Evolutionary conservation across 2,329 filamentous ascomycete genomes (phyloP).

Genomic region (Alternaria triticimaculans): DNA sequence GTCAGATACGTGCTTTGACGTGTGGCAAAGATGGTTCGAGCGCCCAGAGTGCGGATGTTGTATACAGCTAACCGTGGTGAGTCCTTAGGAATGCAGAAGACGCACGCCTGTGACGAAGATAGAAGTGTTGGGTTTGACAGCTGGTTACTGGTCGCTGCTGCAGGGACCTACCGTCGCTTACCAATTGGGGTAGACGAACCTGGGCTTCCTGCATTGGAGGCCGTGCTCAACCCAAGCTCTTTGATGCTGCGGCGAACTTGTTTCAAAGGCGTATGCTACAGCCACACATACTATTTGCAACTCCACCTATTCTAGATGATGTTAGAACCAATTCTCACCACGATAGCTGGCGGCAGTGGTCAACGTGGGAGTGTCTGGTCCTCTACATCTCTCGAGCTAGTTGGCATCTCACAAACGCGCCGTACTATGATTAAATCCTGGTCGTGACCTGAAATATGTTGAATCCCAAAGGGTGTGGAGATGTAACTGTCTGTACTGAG

Average conservation of each 20-base stretch:
- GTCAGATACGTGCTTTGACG: constrained; percentile 1
- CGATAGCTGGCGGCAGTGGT: neutral
- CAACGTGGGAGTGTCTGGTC: neutral
- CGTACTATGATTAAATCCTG: neutral
- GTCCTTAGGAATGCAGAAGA: constrained; percentile 4
- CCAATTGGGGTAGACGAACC: neutral
- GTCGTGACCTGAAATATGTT: neutral
- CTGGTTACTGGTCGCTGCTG: neutral
- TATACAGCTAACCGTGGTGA: constrained; percentile 5
- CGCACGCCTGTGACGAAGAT: constrained; percentile 14
- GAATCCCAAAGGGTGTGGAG: neutral
- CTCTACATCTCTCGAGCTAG: neutral
- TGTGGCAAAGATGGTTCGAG: constrained; percentile 3
- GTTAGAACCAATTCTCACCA: neutral
- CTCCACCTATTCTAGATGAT: neutral
- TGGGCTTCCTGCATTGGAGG: constrained; percentile 8
- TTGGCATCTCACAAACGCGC: neutral
- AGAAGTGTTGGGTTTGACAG: constrained; percentile 10
- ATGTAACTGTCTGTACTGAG: neutral
- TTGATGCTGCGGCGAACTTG: constrained; percentile 21
- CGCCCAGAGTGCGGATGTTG: neutral
- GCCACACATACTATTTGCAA: constrained; percentile 9
- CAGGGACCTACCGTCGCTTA: constrained; percentile 6
- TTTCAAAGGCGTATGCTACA: constrained; percentile 17
- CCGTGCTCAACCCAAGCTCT: constrained; percentile 20